Base-by-base conservation (phyloP, 331 rosid species). In the Quercus phellos region DNA sequence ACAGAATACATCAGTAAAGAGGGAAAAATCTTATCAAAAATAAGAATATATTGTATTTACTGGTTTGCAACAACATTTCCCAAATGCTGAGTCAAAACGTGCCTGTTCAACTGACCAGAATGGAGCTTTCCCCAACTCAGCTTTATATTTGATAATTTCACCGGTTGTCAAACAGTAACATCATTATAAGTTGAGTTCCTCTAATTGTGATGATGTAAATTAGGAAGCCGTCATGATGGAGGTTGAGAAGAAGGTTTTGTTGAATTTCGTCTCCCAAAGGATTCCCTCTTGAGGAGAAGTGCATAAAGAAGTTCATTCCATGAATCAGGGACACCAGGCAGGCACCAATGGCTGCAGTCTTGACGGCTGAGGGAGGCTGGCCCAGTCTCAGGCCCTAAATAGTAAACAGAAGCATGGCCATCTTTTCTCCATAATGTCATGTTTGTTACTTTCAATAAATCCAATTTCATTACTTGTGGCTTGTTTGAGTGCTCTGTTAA, bases 271-370 rank as follows among this genome's bases (percentile, higher is more conserved):
- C 68, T 30, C 0, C 34, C 68, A 61, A 29, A 43, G 38, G 73
- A 29, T 73, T 88, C 86, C 50, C 70, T 78, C 88, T 85, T 91
- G 64, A 91, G 93, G 78, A 91, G 72, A 80, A 90, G 85, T 2
- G 90, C 94, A 43, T 83, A 89, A 72, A 94, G 93, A 78, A 94
- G 87, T 84, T 89, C 96, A 26, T 94, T 94, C 98, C 98, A 94
- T 4, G 89, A 84, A 86, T 94, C 98, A 14, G 98, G 98, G 54
- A 94, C 96, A 12, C 98, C 98, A 1, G 98, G 98, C 35, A 94
- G 87, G 79, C 98, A 94, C 98, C 98, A 94, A 82, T 94, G 98
- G 78, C 98, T 94, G 87, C 98, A 94, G 80, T 94, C 98, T 79
- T 94, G 96, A 54, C 75, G 88, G 76, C 68, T 82, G 83, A 90